A percentile compares a stretch with the other conserved stretches of the same genome.
phyloP scores from a whole-genome alignment of 2,329 filamentous ascomycete genomes.

The Thermoascus crustaceus region DNA sequence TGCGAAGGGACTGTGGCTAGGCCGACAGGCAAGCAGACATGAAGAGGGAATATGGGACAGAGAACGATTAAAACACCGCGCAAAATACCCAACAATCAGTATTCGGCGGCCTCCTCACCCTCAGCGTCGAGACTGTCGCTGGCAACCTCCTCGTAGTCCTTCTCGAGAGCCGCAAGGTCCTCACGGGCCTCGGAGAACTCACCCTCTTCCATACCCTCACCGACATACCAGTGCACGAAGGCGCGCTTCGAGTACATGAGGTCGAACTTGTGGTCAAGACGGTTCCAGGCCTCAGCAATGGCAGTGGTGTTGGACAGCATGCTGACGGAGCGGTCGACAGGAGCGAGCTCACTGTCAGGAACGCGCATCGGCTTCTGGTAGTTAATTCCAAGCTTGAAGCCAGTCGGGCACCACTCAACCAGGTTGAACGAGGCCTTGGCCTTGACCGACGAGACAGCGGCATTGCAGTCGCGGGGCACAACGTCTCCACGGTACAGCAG shows the following conservation, averaged over 20 bases:
- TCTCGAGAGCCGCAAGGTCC: conserved; percentile 76
- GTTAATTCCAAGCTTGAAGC: conserved; percentile 63
- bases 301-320: conserved; percentile 63
- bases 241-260: conserved; percentile 63
- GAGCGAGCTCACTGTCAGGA: conserved; percentile 46
- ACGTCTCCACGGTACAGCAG: conserved; percentile 60
- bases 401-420: conserved; percentile 62
- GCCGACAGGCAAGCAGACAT: conserved; percentile 2
- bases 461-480: conserved; percentile 53
- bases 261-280: conserved; percentile 60
- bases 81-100: conserved; percentile 17
- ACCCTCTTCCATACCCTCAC: conserved; percentile 87
- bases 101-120: conserved; percentile 42
- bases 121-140: conserved; percentile 59
- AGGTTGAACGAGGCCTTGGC: conserved; percentile 57
- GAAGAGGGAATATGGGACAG: conserved; percentile 11
- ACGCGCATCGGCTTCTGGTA: conserved; percentile 51
- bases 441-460: conserved; percentile 54
- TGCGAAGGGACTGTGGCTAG: too few species aligned
- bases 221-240: conserved; percentile 69
- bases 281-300: conserved; percentile 57
- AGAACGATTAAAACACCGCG: conserved; percentile 8
- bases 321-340: conserved; percentile 48
- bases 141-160: conserved; percentile 80
- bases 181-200: conserved; percentile 83